These are phyloP conservation scores for Purpureocillium takamizusanense DNA, from an alignment of 2,329 filamentous ascomycete species.

Conservation along the genomic window DNA sequence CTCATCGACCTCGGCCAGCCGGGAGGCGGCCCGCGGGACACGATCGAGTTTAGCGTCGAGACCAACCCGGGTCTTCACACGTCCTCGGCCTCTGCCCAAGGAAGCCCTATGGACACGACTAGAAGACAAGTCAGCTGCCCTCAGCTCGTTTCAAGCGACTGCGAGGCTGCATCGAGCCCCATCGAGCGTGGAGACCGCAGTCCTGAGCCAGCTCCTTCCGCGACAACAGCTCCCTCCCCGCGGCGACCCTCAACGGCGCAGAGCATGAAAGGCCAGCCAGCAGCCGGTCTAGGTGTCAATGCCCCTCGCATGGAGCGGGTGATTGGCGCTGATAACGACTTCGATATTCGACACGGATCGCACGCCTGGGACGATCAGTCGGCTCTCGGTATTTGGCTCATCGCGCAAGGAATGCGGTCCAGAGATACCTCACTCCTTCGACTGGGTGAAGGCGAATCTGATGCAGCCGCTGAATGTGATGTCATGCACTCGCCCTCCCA, in stretches of 20 bases:
- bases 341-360: slow-evolving; percentile 18
- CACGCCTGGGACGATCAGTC: slow-evolving; percentile 23
- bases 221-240: background rate
- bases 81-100: background rate
- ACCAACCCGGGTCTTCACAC: background rate
- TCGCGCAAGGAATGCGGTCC: slow-evolving; percentile 21
- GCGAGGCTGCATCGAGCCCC: background rate
- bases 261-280: background rate
- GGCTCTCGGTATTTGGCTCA: slow-evolving; percentile 27
- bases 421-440: slow-evolving; percentile 14
- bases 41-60: slow-evolving; percentile 34
- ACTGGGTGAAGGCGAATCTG: slow-evolving; percentile 7
- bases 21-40: slow-evolving; percentile 35
- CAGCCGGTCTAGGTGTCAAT: slow-evolving; percentile 3
- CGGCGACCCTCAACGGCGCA: background rate
- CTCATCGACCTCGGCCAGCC: slow-evolving; percentile 19
- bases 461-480: background rate
- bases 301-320: slow-evolving; percentile 7
- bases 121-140: slow-evolving; percentile 1
- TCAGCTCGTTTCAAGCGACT: background rate
- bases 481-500: background rate
- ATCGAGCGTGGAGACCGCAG: background rate
- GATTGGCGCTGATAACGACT: slow-evolving; percentile 15
- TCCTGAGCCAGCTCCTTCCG: background rate
- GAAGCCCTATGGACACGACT: background rate